Evolutionary conservation across 2,329 filamentous ascomycete genomes (phyloP).

Genomic region (Exophiala sp.): DNA sequence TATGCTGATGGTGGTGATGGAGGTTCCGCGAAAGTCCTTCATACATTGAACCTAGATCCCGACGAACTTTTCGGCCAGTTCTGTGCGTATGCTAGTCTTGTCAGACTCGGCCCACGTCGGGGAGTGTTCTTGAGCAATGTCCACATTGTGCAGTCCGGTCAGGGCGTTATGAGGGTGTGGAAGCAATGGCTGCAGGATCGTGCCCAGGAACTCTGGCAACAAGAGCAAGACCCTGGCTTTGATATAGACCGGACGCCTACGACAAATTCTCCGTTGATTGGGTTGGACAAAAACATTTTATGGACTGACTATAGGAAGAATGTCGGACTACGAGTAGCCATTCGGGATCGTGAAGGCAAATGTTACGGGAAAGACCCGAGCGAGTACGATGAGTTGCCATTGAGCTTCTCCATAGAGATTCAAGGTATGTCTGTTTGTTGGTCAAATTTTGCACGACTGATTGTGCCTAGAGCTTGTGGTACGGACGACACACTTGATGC

Average conservation of each 20-base stretch:
- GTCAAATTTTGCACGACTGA: not conserved
- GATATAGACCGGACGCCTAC: conserved; percentile 19
- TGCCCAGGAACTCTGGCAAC: conserved; percentile 24
- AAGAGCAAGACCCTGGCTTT: conserved; percentile 28
- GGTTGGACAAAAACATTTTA: conserved; percentile 49
- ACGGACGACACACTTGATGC: conserved; percentile 59
- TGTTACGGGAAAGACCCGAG: conserved; percentile 9
- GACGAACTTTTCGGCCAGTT: conserved; percentile 73
- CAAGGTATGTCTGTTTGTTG: conserved; percentile 55
- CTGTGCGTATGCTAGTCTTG: conserved; percentile 64
- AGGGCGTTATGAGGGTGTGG: conserved; percentile 65
- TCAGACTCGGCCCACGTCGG: conserved; percentile 59
- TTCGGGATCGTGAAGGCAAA: conserved; percentile 50
- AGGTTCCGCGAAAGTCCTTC: conserved; percentile 46
- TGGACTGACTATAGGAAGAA: conserved; percentile 65
- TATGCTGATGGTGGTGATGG: conserved; percentile 28
- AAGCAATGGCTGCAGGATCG: conserved; percentile 64
- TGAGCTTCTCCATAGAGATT: conserved; percentile 68
- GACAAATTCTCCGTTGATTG: conserved; percentile 14
- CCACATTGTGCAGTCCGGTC: conserved; percentile 57
- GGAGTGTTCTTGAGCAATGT: conserved; percentile 64
- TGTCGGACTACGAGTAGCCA: conserved; percentile 66
- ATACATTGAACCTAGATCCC: conserved; percentile 63
- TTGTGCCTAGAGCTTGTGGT: conserved; percentile 62
- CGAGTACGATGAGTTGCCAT: conserved; percentile 58